Conservation (phyloP, 2,329 filamentous ascomycete genomes). For the Rhytidhysteron rufulum region DNA sequence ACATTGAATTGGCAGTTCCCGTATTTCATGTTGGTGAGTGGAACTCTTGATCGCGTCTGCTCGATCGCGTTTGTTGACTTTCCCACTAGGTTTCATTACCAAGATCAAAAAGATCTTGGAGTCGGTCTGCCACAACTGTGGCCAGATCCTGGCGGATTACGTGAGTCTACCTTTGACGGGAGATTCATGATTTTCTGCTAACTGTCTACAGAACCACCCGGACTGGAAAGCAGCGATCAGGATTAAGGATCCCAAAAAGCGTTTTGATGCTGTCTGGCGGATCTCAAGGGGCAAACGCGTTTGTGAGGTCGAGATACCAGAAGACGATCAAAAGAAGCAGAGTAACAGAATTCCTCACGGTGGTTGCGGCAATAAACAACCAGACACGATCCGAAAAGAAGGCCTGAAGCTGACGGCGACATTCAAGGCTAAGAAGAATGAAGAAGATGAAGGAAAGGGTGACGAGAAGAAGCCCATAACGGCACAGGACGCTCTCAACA, state of each 20-base stretch:
- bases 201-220: constrained; percentile 61
- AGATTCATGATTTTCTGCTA: constrained; percentile 58
- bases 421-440: constrained; percentile 68
- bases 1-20: constrained; percentile 94
- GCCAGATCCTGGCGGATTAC: constrained; percentile 94
- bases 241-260: constrained; percentile 86
- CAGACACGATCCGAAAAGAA: constrained; percentile 74
- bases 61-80: constrained; percentile 20
- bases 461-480: constrained; percentile 77
- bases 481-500: constrained; percentile 77
- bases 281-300: constrained; percentile 83
- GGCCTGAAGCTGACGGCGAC: constrained; percentile 77
- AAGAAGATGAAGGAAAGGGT: constrained; percentile 60
- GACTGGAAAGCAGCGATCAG: constrained; percentile 78
- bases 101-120: constrained; percentile 99
- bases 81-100: constrained; percentile 79
- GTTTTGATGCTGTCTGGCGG: constrained; percentile 89
- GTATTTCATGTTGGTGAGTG: constrained; percentile 77
- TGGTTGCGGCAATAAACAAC: constrained; percentile 89
- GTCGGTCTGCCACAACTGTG: constrained; percentile 98
- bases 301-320: constrained; percentile 74
- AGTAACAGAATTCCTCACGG: constrained; percentile 59
- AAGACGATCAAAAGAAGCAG: constrained; percentile 57
- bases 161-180: constrained; percentile 72
- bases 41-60: background rate